Conservation (phyloP, 2,329 filamentous ascomycete species). For the Botrytis paeoniae region DNA sequence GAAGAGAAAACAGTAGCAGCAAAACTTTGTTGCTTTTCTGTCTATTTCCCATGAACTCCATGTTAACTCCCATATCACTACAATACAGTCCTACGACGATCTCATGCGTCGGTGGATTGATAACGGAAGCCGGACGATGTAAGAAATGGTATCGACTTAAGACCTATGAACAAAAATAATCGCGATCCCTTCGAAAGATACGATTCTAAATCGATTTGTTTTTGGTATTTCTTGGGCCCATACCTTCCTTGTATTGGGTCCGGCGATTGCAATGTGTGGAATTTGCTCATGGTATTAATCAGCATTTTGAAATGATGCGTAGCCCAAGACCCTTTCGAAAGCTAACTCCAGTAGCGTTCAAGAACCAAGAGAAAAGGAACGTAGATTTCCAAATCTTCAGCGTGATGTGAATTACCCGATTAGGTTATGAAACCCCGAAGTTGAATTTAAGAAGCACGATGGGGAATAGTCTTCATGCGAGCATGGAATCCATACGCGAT, state of each 20-base stretch:
- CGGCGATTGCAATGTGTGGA: not conserved
- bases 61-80: not conserved
- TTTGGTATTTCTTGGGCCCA: not conserved
- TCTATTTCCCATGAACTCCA: not conserved
- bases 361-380: not conserved
- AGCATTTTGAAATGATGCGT: not conserved
- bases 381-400: not conserved
- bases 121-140: not conserved
- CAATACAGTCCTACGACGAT: not conserved
- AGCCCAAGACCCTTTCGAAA: not conserved
- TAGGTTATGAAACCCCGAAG: not conserved
- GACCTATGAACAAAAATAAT: not conserved
- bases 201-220: not conserved
- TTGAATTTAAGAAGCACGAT: not conserved
- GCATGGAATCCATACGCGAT: not conserved
- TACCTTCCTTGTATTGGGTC: not conserved
- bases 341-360: not conserved
- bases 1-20: not conserved
- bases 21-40: not conserved
- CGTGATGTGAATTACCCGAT: not conserved
- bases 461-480: not conserved
- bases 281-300: not conserved
- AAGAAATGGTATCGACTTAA: not conserved
- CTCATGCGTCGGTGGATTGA: not conserved
- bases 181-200: not conserved